Evolutionary conservation across 768 basidiomycete species (phyloP).

Genomic region (Jaapia argillacea): DNA sequence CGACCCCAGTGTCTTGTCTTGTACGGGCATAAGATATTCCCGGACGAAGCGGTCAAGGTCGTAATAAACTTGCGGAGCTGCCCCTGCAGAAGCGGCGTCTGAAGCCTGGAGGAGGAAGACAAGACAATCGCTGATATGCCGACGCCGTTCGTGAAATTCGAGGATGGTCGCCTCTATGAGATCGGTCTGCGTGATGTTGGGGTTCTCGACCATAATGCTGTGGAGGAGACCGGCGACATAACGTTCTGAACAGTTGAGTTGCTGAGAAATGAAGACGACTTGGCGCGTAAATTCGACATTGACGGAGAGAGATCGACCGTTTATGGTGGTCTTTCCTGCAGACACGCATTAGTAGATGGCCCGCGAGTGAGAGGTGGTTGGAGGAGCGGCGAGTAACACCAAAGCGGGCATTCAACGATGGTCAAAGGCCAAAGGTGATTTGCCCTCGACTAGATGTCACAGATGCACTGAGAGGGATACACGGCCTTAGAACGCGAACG

Average conservation of each 20-base stretch:
- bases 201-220: constrained; percentile 49
- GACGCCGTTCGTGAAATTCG: constrained; percentile 60
- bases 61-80: constrained; percentile 35
- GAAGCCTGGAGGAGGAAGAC: constrained; percentile 60
- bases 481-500: too few species aligned
- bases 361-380: constrained; percentile 5
- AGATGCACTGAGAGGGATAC: too few species aligned
- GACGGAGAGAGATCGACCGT: constrained; percentile 59
- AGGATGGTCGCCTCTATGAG: constrained; percentile 58
- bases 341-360: too few species aligned
- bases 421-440: not conserved
- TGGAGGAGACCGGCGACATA: constrained; percentile 65
- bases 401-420: too few species aligned
- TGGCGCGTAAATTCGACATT: constrained; percentile 76
- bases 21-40: too few species aligned
- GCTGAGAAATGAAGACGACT: constrained; percentile 67
- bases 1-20: too few species aligned
- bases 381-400: not conserved
- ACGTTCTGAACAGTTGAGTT: constrained; percentile 77
- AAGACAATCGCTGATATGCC: constrained; percentile 62
- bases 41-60: constrained; percentile 46
- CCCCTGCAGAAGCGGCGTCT: constrained; percentile 32
- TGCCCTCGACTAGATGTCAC: not conserved
- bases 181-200: constrained; percentile 47
- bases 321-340: constrained; percentile 54